A percentile compares a stretch with the other conserved stretches of the same genome.
These are phyloP conservation scores for Arabidopsis suecica DNA, from an alignment of 345 rosid species.

Conservation along the genomic window DNA sequence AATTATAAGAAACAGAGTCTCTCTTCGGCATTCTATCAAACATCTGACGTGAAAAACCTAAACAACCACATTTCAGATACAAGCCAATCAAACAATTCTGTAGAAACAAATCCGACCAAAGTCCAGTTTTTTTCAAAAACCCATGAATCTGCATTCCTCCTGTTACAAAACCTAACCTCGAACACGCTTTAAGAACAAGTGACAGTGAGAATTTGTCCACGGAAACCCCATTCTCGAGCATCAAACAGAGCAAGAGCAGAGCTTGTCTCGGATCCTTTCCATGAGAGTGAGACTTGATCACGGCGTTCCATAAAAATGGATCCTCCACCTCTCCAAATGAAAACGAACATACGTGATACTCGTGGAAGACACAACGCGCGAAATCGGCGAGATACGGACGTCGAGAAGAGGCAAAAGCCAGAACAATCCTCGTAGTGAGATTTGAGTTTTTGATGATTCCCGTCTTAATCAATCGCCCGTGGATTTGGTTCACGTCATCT, in stretches of 20 bases:
- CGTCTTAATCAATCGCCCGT: constrained; percentile 43
- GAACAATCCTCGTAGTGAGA: constrained; percentile 49
- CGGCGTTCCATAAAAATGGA: constrained; percentile 51
- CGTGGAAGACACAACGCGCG: constrained; percentile 45
- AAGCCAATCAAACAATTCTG: constrained; percentile 49
- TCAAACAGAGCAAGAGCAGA: constrained; percentile 44
- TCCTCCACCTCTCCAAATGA: constrained; percentile 17
- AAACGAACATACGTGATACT: constrained; percentile 22
- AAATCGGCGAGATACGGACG: constrained; percentile 43
- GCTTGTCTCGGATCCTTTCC: constrained; percentile 47
- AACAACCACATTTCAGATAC: constrained; percentile 49
- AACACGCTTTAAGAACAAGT: constrained; percentile 52
- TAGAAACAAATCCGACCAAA: constrained; percentile 51
- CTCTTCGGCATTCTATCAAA: constrained; percentile 48
- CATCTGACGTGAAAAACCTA: constrained; percentile 46
- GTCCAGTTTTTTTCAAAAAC: constrained; percentile 46
- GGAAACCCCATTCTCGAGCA: constrained; percentile 47
- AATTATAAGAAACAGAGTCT: constrained; percentile 55
- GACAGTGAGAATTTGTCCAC: constrained; percentile 48
- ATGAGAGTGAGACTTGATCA: constrained; percentile 51
- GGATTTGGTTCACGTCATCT: constrained; percentile 39
- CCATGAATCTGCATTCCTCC: constrained; percentile 55
- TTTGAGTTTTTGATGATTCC: constrained; percentile 43
- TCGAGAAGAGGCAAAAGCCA: constrained; percentile 43
- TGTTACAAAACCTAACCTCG: constrained; percentile 32